These are phyloP conservation scores for Avena atlantica DNA, from an alignment of 176 grass and related monocot genomes.

Conservation along the genomic window DNA sequence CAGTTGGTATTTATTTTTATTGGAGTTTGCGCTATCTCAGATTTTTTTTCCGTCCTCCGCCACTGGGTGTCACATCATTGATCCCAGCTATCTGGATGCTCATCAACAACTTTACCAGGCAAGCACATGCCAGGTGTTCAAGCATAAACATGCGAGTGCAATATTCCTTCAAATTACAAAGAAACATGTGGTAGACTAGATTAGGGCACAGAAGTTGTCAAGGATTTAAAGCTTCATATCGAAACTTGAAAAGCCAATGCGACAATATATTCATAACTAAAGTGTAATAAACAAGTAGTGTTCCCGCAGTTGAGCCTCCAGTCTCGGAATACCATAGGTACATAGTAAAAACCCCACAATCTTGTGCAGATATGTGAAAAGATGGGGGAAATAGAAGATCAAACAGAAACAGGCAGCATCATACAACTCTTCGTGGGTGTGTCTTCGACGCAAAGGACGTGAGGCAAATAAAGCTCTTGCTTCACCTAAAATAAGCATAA, in stretches of 20 bases:
- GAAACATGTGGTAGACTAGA: not conserved
- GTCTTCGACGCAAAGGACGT: not conserved
- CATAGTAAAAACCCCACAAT: conserved; percentile 49
- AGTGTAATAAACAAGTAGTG: not conserved
- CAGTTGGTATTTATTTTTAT: too few species aligned
- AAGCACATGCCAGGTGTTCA: not conserved
- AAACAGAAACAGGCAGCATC: not conserved
- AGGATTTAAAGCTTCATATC: not conserved
- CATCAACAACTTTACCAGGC: not conserved
- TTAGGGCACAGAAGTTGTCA: not conserved
- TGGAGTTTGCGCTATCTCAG: too few species aligned
- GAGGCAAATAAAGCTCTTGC: not conserved
- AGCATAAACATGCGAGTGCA: conserved; percentile 31
- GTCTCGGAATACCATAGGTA: conserved; percentile 24
- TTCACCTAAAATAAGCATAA: not conserved
- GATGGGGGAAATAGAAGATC: conserved; percentile 50
- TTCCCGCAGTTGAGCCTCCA: conserved; percentile 18
- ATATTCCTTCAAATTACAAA: conserved; percentile 12
- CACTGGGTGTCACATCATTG: not conserved
- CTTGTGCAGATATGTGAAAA: conserved; percentile 54
- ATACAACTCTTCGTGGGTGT: conserved; percentile 29
- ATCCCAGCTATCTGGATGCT: not conserved
- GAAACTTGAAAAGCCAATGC: not conserved
- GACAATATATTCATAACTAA: not conserved
- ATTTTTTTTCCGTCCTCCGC: too few species aligned